phyloP scores from a whole-genome alignment of 495 filamentous ascomycete genomes.

The Penicillium robsamsonii region DNA sequence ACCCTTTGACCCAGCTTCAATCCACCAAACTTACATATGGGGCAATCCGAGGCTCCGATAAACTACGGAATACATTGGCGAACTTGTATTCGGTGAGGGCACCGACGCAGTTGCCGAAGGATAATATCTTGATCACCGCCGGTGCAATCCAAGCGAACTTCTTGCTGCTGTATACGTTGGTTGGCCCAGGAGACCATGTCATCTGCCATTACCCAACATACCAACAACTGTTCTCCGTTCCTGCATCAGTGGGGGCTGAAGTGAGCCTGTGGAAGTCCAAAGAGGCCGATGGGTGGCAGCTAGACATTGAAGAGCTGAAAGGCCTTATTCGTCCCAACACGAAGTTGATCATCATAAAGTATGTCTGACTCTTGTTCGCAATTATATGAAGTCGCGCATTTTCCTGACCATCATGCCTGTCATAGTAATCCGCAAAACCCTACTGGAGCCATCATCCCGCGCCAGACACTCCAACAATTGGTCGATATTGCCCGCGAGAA shows the following conservation, averaged over 20 bases:
- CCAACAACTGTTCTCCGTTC: slow-evolving; percentile 79
- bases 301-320: slow-evolving; percentile 66
- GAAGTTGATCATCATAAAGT: slow-evolving; percentile 70
- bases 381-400: not conserved
- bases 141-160: slow-evolving; percentile 88
- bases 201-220: slow-evolving; percentile 90
- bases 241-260: slow-evolving; percentile 73
- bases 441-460: slow-evolving; percentile 70
- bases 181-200: slow-evolving; percentile 82
- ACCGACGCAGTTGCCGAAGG: slow-evolving; percentile 50
- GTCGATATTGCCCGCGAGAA: slow-evolving; percentile 60
- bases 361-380: slow-evolving; percentile 5
- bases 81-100: slow-evolving; percentile 61
- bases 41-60: slow-evolving; percentile 65
- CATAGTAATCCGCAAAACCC: slow-evolving; percentile 89
- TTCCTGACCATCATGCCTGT: slow-evolving; percentile 4
- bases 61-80: slow-evolving; percentile 61
- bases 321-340: slow-evolving; percentile 69
- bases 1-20: slow-evolving; percentile 35
- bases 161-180: slow-evolving; percentile 67
- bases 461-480: slow-evolving; percentile 56
- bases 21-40: slow-evolving; percentile 66
- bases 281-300: slow-evolving; percentile 61
- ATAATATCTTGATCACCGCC: slow-evolving; percentile 73
- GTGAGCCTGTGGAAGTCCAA: slow-evolving; percentile 78